phyloP scores from a whole-genome alignment of 345 rosid species.

The Murraya koenigii region DNA sequence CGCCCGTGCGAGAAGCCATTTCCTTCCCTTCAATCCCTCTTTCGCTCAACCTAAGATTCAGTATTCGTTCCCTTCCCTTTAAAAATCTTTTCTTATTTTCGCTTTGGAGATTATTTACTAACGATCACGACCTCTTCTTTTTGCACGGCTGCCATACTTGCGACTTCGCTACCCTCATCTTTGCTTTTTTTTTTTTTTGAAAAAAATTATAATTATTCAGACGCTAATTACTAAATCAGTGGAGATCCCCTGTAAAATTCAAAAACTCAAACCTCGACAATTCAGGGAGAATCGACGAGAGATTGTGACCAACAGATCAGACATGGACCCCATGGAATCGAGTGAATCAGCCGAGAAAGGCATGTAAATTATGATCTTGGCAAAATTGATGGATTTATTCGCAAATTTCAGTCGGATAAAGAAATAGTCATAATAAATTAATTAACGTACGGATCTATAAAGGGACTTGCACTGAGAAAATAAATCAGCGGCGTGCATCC shows the following conservation, averaged over 20 bases:
- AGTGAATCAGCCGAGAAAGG: constrained; percentile 3
- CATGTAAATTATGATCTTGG: not conserved
- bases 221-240: not conserved
- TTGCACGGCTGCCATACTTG: constrained; percentile 99
- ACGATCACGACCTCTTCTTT: constrained; percentile 80
- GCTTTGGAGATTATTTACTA: not conserved
- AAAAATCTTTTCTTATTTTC: not conserved
- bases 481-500: not conserved
- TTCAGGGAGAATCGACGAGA: not conserved
- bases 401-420: not conserved
- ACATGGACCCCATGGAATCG: constrained; percentile 14
- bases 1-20: constrained; percentile 49
- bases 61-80: not conserved
- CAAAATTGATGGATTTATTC: not conserved
- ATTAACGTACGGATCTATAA: not conserved
- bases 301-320: constrained; percentile 8
- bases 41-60: not conserved
- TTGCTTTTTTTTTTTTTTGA: not conserved
- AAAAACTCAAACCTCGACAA: not conserved
- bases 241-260: not conserved
- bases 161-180: constrained; percentile 82
- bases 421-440: not conserved
- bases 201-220: not conserved
- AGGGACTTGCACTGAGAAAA: not conserved
- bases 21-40: not conserved